Conservation (phyloP, 2,329 filamentous ascomycete genomes). For the Aspergillus sp. region DNA sequence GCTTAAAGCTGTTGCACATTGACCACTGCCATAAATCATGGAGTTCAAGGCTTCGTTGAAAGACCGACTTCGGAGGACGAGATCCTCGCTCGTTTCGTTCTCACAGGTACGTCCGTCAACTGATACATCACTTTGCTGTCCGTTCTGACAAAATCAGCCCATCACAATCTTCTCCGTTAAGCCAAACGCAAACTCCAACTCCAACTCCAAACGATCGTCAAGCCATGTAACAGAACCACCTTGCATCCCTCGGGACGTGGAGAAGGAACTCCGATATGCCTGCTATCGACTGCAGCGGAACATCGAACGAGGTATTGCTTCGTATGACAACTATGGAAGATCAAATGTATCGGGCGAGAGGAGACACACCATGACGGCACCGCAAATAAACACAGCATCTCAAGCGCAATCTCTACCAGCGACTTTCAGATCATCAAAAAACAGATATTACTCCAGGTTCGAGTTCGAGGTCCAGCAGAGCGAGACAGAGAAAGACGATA, state of each 20-base stretch:
- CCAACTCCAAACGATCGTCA: conserved; percentile 11
- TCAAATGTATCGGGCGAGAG: conserved; percentile 7
- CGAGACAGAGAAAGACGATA: neutral
- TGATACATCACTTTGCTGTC: neutral
- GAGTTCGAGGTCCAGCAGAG: neutral
- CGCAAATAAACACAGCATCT: too few species aligned
- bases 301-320: conserved; percentile 13
- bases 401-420: neutral
- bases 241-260: conserved; percentile 25
- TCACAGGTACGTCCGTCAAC: conserved; percentile 18
- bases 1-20: neutral
- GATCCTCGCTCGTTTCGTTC: conserved; percentile 12
- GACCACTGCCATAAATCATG: conserved; percentile 6
- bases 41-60: conserved; percentile 7
- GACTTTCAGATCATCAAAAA: neutral
- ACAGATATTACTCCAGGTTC: conserved; percentile 3
- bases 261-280: conserved; percentile 28
- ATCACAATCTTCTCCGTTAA: too few species aligned
- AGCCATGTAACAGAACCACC: conserved; percentile 31
- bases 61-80: conserved; percentile 7
- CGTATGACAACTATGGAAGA: neutral
- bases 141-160: neutral
- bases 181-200: too few species aligned
- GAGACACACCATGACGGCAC: conserved; percentile 1
- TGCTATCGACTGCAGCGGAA: conserved; percentile 28